Evolutionary conservation across 2,329 filamentous ascomycete species (phyloP).

Genomic region (Diaporthe citri): DNA sequence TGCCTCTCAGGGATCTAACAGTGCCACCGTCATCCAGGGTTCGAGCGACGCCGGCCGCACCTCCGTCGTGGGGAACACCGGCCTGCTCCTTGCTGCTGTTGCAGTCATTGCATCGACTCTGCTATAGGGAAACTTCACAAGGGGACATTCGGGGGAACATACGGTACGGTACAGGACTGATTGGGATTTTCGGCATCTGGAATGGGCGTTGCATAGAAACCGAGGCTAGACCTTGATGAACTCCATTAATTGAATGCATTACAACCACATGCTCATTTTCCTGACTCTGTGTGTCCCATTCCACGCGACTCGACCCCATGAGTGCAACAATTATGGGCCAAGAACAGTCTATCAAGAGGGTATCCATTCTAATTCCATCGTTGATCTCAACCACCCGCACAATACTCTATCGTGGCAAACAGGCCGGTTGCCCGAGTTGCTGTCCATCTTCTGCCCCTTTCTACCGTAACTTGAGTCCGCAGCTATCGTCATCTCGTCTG

Average conservation of each 20-base stretch:
- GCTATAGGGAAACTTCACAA: not conserved
- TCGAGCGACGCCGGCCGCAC: constrained; percentile 6
- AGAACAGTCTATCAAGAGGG: not conserved
- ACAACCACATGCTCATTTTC: too few species aligned
- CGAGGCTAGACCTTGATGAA: constrained; percentile 27
- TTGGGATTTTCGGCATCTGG: constrained; percentile 11
- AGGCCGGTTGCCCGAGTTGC: not conserved
- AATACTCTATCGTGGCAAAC: rapidly evolving
- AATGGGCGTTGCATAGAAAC: constrained; percentile 19
- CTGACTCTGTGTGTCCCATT: rapidly evolving
- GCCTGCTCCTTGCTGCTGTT: constrained; percentile 21
- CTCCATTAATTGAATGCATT: constrained; percentile 6
- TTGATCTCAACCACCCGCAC: too few species aligned
- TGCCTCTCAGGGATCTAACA: constrained; percentile 29
- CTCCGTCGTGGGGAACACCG: constrained; percentile 15
- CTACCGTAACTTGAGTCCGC: not conserved
- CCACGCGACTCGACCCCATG: too few species aligned
- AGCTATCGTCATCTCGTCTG: not conserved
- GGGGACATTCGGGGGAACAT: not conserved
- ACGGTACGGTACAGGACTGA: not conserved
- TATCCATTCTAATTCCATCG: not conserved
- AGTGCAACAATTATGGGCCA: not conserved
- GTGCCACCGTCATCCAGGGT: constrained; percentile 13
- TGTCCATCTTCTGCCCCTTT: not conserved
- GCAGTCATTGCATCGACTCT: constrained; percentile 25